phyloP scores from a whole-genome alignment of 164 flowering plant species.

The Annona squamosa region DNA sequence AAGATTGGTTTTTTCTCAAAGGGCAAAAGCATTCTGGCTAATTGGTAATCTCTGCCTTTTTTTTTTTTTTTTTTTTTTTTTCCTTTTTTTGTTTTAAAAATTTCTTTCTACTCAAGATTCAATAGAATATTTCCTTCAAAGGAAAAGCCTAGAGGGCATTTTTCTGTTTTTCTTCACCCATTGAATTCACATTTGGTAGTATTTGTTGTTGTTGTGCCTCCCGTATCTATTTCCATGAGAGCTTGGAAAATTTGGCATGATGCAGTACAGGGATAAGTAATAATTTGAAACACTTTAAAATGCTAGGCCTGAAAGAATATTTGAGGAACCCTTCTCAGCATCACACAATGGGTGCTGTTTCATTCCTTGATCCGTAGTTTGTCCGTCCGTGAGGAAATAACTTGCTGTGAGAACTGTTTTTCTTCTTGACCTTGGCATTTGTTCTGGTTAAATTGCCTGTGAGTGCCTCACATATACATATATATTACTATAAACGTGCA shows the following conservation, averaged over 20 bases:
- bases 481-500: neutral
- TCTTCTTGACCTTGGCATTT: neutral
- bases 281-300: constrained; percentile 25
- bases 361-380: constrained; percentile 4
- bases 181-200: constrained; percentile 18
- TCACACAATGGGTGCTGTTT: constrained; percentile 12
- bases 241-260: constrained; percentile 25
- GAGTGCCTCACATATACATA: neutral
- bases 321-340: constrained; percentile 10
- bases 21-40: constrained; percentile 23
- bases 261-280: constrained; percentile 23
- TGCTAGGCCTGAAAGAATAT: constrained; percentile 24
- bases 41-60: constrained; percentile 23
- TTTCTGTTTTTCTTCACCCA: constrained; percentile 8
- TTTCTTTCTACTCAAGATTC: constrained; percentile 19
- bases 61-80: too few species aligned
- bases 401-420: neutral
- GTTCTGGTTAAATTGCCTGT: constrained; percentile 3
- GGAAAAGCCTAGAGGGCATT: constrained; percentile 7
- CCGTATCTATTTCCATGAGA: constrained; percentile 14
- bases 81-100: neutral
- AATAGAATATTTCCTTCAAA: constrained; percentile 16
- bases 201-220: constrained; percentile 12
- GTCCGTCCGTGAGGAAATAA: constrained; percentile 2
- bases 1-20: constrained; percentile 19